These are phyloP conservation scores for Saturnispora zaruensis DNA, from an alignment of 805 yeast genomes.

Conservation along the genomic window DNA sequence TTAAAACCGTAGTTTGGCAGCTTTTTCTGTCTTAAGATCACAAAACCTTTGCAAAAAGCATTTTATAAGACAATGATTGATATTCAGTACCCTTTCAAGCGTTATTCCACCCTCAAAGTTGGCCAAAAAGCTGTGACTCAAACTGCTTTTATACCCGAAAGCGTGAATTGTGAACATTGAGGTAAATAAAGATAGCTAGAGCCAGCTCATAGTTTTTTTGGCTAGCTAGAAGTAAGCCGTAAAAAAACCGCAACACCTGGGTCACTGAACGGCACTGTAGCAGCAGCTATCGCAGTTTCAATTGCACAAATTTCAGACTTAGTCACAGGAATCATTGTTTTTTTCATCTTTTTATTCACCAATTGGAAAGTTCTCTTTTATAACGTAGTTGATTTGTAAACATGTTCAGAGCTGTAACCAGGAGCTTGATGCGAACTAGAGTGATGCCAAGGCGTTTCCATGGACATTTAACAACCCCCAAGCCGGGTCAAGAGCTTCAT, in stretches of 20 bases:
- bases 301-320: too few species aligned
- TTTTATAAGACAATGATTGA: too few species aligned
- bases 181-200: not conserved
- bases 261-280: not conserved
- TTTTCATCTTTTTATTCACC: not conserved
- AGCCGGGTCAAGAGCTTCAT: conserved; percentile 84
- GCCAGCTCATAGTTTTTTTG: not conserved
- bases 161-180: not conserved
- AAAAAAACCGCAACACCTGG: not conserved
- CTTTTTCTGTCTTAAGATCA: too few species aligned
- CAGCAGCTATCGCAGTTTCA: not conserved
- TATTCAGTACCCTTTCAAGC: too few species aligned
- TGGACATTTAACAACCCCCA: conserved; percentile 86
- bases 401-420: conserved; percentile 5
- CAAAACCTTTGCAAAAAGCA: too few species aligned
- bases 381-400: not conserved
- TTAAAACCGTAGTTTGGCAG: too few species aligned
- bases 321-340: not conserved
- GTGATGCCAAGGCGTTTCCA: conserved; percentile 32
- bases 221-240: too few species aligned
- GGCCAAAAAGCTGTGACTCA: not conserved
- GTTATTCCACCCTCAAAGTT: not conserved
- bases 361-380: conserved; percentile 2
- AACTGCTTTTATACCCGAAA: not conserved
- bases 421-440: conserved; percentile 15